These are phyloP conservation scores for Gonapodya prolifera DNA, from an alignment of 192 early-diverging fungal species.

Conservation along the genomic window DNA sequence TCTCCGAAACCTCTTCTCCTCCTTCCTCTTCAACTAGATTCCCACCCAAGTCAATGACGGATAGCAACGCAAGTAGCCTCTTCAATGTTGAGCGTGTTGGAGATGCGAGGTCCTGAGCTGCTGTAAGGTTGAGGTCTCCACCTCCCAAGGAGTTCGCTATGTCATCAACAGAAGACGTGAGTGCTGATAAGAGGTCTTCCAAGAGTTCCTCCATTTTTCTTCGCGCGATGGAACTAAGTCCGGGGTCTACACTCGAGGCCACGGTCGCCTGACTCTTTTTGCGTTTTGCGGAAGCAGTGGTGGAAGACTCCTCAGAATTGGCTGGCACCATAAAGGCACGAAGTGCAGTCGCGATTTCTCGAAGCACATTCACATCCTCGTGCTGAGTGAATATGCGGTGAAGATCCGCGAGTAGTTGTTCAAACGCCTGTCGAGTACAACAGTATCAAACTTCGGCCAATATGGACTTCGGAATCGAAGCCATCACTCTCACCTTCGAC, in stretches of 20 bases:
- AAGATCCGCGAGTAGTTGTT: not conserved
- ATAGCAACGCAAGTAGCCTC: not conserved
- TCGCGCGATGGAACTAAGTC: not conserved
- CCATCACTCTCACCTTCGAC: not conserved
- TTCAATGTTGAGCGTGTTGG: not conserved
- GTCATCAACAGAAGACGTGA: not conserved
- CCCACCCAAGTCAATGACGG: not conserved
- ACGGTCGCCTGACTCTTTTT: not conserved
- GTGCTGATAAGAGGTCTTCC: not conserved
- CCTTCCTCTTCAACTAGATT: not conserved
- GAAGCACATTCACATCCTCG: not conserved
- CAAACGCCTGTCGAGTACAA: not conserved
- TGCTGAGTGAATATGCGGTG: not conserved
- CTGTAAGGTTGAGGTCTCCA: not conserved
- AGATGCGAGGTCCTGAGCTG: not conserved
- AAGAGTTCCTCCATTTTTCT: not conserved
- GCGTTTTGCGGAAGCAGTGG: not conserved
- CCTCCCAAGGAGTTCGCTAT: not conserved
- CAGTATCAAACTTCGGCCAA: not conserved
- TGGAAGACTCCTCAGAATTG: not conserved
- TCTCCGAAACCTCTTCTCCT: not conserved
- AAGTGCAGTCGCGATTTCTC: not conserved
- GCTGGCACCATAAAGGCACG: not conserved
- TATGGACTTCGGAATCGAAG: not conserved
- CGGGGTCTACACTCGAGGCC: not conserved